Base-by-base conservation (phyloP, 192 early-diverging fungal species). In the Podila epicladia region DNA sequence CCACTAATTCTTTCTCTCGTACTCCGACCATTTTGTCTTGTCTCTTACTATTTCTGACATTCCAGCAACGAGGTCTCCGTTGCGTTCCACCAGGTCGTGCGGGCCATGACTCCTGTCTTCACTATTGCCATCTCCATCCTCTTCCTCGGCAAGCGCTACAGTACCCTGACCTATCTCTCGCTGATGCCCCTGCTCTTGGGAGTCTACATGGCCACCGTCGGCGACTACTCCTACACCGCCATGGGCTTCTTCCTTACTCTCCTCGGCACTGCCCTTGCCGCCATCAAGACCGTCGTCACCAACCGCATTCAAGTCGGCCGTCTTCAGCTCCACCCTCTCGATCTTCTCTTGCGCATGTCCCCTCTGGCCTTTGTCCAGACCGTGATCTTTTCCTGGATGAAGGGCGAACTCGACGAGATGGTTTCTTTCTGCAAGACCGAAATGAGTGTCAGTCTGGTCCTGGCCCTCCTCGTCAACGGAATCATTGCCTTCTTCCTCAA, bases 401-500 rank as follows among this genome's bases (percentile, higher is more conserved):
- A 84, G 22, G 95, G 95, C 19, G 95, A 97, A 72, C 58, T 91
- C 57, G 64, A 72, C 3, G 50, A 70, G 64, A 79, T 88, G 17
- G 65, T 67, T 9, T 64, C 84, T 0, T 91, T 83, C 61, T 77
- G 70, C 32, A 55, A 48, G 41, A 84, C 84, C 1, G 80, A 87
- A 38, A 82, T 89, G 80, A 87, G 79, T 20, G 37, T 58, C 12
- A 75, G 61, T 2, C 74, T 87, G 24, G 62, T 82, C 9, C 45
- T 82, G 48, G 94, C 91, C 12, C 84, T 97, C 31, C 57, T 87
- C 1, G 80, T 91, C 51, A 97, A 97, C 67, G 95, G 94, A 12
- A 71, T 87, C 9, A 89, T 96, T 65, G 96, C 96, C 13, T 97
- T 97, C 85, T 89, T 89, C 72, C 83, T 97, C 29, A 97, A 97